Base-by-base conservation (phyloP, 768 basidiomycete species). In the Paxillus ammoniavirescens region DNA sequence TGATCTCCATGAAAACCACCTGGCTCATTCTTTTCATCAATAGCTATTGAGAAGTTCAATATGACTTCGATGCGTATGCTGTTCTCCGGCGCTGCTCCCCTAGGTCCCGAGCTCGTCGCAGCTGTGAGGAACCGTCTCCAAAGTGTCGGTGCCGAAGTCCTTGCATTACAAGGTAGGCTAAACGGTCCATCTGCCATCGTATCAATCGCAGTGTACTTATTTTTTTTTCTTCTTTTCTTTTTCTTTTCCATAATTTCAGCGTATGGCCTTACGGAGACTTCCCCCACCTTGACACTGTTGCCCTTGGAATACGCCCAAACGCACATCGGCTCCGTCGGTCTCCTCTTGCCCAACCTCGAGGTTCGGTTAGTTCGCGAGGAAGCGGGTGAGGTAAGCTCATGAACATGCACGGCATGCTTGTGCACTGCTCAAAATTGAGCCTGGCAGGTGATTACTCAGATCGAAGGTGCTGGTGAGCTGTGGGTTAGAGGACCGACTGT, bases 241-340 rank as follows among this genome's bases (percentile, higher is more conserved):
- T n/a, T n/a, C n/a, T n/a, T n/a, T n/a, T n/a, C n/a, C 14, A n/a
- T 56, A 9, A 31, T 35, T 10, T 44, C 59, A 84, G 88, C 86
- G 1, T 91, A 84, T 52, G 88, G 92, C 26, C 75, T 93, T 17
- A 93, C 91, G 1, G 92, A 93, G 70, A 92, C 90, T 1, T 87
- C 89, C 0, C 90, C 89, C 0, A 83, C 84, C 0, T 77, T 83
- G 0, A 82, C 85, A 57, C 57, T 87, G 3, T 74, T 89, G 8
- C 75, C 81, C 1, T 46, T 65, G 0, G 62, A 74, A 3, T 72
- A 81, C 17, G 70, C 72, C 1, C 54, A 69, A 12, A 65, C 75
- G 15, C 87, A 84, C 58, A 66, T 82, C 23, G 89, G 89, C 10
- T 83, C 81, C 44, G 77, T 87, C 31, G 93, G 93, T 3, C 60